These are phyloP conservation scores for Pleurotus tuber-regium DNA, from an alignment of 768 basidiomycete species.

Conservation along the genomic window DNA sequence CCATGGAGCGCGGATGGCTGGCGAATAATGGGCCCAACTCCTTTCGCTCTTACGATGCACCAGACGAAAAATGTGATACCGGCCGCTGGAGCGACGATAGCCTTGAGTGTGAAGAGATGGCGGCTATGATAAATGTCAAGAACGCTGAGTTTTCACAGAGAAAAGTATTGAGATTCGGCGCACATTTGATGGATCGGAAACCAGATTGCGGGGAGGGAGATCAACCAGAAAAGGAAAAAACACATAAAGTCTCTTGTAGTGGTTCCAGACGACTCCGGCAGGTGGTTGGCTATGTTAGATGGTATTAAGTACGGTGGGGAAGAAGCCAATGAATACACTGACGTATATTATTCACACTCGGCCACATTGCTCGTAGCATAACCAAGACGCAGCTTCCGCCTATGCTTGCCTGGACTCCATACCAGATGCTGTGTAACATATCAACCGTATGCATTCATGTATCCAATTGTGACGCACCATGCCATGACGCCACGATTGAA, in stretches of 20 bases:
- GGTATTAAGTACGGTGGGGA: neutral
- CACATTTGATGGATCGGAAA: conserved; percentile 82
- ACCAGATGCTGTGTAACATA: conserved; percentile 55
- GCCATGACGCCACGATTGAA: conserved; percentile 75
- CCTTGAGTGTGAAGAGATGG: conserved; percentile 79
- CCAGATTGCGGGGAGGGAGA: conserved; percentile 78
- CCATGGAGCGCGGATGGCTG: conserved; percentile 65
- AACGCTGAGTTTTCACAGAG: conserved; percentile 10
- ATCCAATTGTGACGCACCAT: conserved; percentile 42
- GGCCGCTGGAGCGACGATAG: conserved; percentile 67
- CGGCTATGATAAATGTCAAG: conserved; percentile 39
- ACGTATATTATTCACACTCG: conserved; percentile 66
- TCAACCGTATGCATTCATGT: neutral
- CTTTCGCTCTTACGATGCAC: conserved; percentile 75
- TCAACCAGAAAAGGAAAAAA: conserved; percentile 87
- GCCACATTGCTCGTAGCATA: conserved; percentile 77
- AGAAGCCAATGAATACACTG: conserved; percentile 21
- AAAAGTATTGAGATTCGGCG: conserved; percentile 20
- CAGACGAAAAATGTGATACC: conserved; percentile 74
- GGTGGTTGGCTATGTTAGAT: conserved; percentile 51
- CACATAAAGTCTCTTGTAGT: conserved; percentile 73
- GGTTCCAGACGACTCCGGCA: conserved; percentile 73
- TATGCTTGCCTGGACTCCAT: conserved; percentile 78
- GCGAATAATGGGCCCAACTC: conserved; percentile 71
- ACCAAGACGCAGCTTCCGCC: conserved; percentile 78